phyloP scores from a whole-genome alignment of 2,329 filamentous ascomycete genomes.

The Fusarium incarnatum region DNA sequence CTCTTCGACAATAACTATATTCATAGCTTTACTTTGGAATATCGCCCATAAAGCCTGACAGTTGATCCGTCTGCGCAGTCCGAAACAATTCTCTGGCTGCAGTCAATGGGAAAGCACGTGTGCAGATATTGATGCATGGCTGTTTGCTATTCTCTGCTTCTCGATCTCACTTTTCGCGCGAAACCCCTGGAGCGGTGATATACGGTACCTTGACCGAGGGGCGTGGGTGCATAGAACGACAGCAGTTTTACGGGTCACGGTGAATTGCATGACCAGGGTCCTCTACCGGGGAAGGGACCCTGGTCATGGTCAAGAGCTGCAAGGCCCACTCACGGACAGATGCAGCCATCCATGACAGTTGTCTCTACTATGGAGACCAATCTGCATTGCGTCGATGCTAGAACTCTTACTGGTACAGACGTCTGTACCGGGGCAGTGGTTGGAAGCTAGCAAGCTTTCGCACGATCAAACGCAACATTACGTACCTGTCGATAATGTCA shows the following conservation, averaged over 20 bases:
- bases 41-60: neutral
- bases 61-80: neutral
- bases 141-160: conserved; percentile 6
- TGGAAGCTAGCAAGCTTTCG: conserved; percentile 39
- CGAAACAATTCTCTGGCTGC: neutral
- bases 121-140: conserved; percentile 13
- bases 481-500: conserved; percentile 41
- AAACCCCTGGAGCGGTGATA: conserved; percentile 43
- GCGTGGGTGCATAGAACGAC: conserved; percentile 41
- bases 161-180: conserved; percentile 5
- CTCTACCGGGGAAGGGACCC: conserved; percentile 41
- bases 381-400: conserved; percentile 38
- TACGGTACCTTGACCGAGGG: conserved; percentile 40
- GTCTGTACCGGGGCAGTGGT: conserved; percentile 45
- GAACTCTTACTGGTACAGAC: conserved; percentile 42
- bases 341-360: conserved; percentile 44
- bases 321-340: conserved; percentile 44
- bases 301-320: conserved; percentile 39
- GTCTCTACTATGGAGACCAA: conserved; percentile 38
- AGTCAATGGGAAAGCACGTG: conserved; percentile 12
- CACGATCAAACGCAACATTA: conserved; percentile 40
- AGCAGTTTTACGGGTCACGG: conserved; percentile 36
- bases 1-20: neutral
- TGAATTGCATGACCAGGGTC: conserved; percentile 40
- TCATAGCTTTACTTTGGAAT: neutral